Conservation (phyloP, 768 basidiomycete genomes). For the Russula ochroleuca region DNA sequence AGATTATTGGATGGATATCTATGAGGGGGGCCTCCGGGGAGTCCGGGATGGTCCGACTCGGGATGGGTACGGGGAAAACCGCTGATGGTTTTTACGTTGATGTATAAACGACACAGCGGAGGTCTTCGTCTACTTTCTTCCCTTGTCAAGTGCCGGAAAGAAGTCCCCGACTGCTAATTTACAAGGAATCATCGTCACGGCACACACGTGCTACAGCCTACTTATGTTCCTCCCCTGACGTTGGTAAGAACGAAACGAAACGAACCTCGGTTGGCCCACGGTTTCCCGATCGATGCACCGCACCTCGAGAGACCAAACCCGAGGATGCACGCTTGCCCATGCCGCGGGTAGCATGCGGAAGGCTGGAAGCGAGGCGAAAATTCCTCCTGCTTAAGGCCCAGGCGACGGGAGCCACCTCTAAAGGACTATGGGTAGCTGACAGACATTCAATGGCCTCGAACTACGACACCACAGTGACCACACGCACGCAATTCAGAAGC, state of each 20-base stretch:
- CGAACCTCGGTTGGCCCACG: not conserved
- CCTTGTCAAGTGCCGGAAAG: not conserved
- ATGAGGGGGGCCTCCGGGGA: too few species aligned
- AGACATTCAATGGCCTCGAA: too few species aligned
- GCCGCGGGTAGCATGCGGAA: not conserved
- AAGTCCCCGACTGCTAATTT: not conserved
- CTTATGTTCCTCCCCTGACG: too few species aligned
- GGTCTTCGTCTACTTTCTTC: not conserved
- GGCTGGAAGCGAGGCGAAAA: too few species aligned
- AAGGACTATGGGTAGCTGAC: not conserved
- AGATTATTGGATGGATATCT: not conserved
- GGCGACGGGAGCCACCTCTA: not conserved
- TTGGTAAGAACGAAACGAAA: not conserved
- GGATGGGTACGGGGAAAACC: too few species aligned
- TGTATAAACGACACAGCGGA: not conserved
- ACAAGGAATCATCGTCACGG: too few species aligned
- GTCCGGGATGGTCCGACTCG: too few species aligned
- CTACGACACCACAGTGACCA: too few species aligned
- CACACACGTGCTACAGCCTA: too few species aligned
- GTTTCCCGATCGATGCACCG: too few species aligned
- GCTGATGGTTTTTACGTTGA: too few species aligned
- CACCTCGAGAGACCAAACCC: not conserved
- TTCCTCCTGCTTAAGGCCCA: not conserved
- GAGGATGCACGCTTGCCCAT: not conserved
- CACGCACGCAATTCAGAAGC: too few species aligned